Evolutionary conservation across 495 filamentous ascomycete species (phyloP).

Genomic region (Penicillium antarcticum): DNA sequence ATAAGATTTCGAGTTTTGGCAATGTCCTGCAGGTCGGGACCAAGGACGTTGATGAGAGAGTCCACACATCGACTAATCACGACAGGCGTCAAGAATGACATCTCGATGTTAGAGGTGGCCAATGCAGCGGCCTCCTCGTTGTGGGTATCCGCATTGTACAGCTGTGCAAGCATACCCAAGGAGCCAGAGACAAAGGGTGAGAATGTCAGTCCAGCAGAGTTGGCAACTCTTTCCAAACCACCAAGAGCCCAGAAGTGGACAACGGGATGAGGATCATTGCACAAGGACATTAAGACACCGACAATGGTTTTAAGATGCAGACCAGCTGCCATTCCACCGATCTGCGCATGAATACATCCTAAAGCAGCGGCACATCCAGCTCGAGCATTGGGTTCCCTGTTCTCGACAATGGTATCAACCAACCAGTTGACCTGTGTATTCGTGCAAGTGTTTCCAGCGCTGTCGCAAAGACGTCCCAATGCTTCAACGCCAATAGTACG

Average conservation of each 20-base stretch:
- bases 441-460: conserved; percentile 83
- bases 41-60: conserved; percentile 91
- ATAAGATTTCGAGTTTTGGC: conserved; percentile 89
- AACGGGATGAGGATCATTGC: conserved; percentile 91
- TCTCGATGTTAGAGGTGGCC: conserved; percentile 83
- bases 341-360: conserved; percentile 89
- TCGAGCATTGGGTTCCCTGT: conserved; percentile 87
- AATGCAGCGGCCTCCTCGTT: conserved; percentile 75
- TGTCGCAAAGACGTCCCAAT: conserved; percentile 85
- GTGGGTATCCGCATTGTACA: conserved; percentile 88
- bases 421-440: conserved; percentile 84
- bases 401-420: conserved; percentile 90
- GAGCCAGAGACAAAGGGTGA: conserved; percentile 85
- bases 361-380: conserved; percentile 92
- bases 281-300: conserved; percentile 90
- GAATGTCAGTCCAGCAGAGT: conserved; percentile 90
- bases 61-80: conserved; percentile 89
- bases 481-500: conserved; percentile 83
- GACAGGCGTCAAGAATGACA: conserved; percentile 74
- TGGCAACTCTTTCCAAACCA: conserved; percentile 79
- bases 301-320: conserved; percentile 95
- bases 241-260: conserved; percentile 97
- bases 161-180: conserved; percentile 86
- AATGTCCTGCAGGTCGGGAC: conserved; percentile 91
- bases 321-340: conserved; percentile 98